These are phyloP conservation scores for Nephelium lappaceum DNA, from an alignment of 345 rosid genomes.

Conservation along the genomic window DNA sequence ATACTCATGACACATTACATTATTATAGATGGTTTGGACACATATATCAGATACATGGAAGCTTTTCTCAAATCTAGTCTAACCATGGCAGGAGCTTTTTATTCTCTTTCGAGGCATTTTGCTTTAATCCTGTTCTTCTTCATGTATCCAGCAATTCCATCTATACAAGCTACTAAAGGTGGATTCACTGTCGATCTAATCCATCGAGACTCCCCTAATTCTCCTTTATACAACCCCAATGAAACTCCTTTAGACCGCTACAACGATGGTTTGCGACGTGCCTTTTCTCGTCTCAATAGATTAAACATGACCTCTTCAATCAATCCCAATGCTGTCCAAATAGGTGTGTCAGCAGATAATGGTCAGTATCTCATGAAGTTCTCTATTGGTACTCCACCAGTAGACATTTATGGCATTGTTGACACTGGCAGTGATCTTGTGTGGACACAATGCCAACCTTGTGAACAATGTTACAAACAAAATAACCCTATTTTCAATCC, in stretches of 20 bases:
- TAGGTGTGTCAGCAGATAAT: not conserved
- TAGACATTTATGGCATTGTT: constrained; percentile 21
- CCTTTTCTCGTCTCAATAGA: not conserved
- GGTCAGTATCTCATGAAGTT: constrained; percentile 40
- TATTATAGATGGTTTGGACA: too few relatives aligned
- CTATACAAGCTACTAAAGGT: constrained; percentile 8
- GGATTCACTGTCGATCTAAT: constrained; percentile 33
- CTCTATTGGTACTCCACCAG: constrained; percentile 27
- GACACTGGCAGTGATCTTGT: constrained; percentile 46
- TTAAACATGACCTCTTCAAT: not conserved
- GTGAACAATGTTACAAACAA: constrained; percentile 34
- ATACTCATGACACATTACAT: too few relatives aligned
- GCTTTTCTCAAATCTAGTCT: not conserved
- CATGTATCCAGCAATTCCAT: not conserved
- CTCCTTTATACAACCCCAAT: constrained; percentile 27
- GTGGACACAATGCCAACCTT: constrained; percentile 46
- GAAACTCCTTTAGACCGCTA: constrained; percentile 21
- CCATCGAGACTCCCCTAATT: constrained; percentile 37
- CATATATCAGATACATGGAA: too few relatives aligned
- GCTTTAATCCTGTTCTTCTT: not conserved
- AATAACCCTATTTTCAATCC: constrained; percentile 27
- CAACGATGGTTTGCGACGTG: constrained; percentile 14
- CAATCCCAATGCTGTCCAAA: not conserved
- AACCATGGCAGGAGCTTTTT: not conserved
- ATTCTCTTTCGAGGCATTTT: not conserved